Evolutionary conservation across 2,329 filamentous ascomycete genomes (phyloP).

Genomic region (Coleophoma eucalyptorum): DNA sequence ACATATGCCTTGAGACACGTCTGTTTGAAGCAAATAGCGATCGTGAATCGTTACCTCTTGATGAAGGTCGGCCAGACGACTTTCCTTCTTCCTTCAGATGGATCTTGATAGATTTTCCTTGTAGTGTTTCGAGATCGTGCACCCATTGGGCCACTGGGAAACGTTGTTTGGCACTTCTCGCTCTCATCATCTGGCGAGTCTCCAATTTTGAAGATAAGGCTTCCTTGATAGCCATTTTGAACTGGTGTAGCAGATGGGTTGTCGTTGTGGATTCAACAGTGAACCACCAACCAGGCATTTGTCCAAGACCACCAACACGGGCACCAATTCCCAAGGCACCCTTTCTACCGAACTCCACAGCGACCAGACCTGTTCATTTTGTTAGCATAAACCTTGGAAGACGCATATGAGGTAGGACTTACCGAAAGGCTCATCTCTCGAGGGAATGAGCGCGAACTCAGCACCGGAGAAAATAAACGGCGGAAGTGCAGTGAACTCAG

Average conservation of each 20-base stretch:
- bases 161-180: constrained; percentile 59
- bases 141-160: constrained; percentile 67
- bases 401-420: too few relatives aligned
- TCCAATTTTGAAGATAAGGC: constrained; percentile 54
- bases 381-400: too few relatives aligned
- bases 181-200: constrained; percentile 58
- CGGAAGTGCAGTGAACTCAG: constrained; percentile 63
- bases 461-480: constrained; percentile 65
- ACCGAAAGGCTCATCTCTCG: constrained; percentile 63
- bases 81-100: constrained; percentile 20
- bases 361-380: constrained; percentile 44
- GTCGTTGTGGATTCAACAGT: constrained; percentile 63
- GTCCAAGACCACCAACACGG: constrained; percentile 62
- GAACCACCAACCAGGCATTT: constrained; percentile 71
- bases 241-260: constrained; percentile 59
- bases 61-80: constrained; percentile 12
- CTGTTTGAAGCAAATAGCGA: background rate
- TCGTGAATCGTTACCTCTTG: background rate
- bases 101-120: constrained; percentile 55
- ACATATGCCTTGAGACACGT: background rate
- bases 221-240: constrained; percentile 59
- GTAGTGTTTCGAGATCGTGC: constrained; percentile 60
- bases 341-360: constrained; percentile 66
- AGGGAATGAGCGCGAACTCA: constrained; percentile 66
- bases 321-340: constrained; percentile 64